These are phyloP conservation scores for Lodderomyces metapsilosis DNA, from an alignment of 1,139 yeast genomes.

Conservation along the genomic window DNA sequence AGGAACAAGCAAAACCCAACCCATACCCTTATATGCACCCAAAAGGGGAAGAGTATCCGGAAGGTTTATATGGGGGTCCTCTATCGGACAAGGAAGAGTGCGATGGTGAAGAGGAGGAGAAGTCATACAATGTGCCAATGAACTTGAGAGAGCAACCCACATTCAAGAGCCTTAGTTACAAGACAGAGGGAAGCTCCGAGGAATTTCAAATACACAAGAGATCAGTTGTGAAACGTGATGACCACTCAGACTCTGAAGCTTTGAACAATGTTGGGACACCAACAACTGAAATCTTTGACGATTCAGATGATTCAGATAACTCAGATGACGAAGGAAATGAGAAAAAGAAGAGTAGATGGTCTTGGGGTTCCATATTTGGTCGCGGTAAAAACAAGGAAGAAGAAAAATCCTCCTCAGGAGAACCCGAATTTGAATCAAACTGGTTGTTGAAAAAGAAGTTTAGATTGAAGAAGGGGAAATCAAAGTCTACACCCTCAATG, in stretches of 20 bases:
- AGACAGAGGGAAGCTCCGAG: not conserved
- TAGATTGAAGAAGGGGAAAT: not conserved
- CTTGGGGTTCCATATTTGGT: not conserved
- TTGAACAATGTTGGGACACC: not conserved
- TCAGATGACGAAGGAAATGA: not conserved
- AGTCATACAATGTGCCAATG: not conserved
- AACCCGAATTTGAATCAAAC: not conserved
- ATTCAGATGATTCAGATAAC: not conserved
- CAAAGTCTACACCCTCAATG: not conserved
- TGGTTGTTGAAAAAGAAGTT: not conserved
- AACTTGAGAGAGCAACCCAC: not conserved
- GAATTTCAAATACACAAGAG: not conserved
- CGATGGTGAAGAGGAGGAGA: not conserved
- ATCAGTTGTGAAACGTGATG: not conserved
- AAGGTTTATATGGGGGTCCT: not conserved
- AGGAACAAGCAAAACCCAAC: not conserved
- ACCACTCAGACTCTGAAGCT: not conserved
- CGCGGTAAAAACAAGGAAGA: not conserved
- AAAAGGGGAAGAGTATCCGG: not conserved
- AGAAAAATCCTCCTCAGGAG: not conserved
- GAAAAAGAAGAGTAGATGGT: conserved; percentile 1
- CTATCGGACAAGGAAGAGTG: not conserved
- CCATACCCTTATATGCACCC: not conserved
- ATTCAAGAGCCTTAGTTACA: not conserved
- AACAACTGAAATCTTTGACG: not conserved